Evolutionary conservation across 192 early-diverging fungal species (phyloP).

Genomic region (Backusella luteola): DNA sequence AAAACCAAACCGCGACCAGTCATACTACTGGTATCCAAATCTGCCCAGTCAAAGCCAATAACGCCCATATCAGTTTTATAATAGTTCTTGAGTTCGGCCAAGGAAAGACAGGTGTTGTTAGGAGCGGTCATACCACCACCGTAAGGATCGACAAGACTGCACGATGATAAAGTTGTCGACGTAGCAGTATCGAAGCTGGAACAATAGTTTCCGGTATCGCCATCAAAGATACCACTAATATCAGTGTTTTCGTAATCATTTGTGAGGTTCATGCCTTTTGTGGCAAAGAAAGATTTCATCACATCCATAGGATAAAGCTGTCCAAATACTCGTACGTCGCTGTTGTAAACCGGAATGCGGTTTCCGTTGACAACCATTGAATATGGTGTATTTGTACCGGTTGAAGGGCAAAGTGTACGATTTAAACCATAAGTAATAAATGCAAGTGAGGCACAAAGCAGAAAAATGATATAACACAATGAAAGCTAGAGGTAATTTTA

Average conservation of each 20-base stretch:
- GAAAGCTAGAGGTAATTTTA: slow-evolving; percentile 22
- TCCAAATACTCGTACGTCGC: slow-evolving; percentile 34
- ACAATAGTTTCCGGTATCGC: slow-evolving; percentile 22
- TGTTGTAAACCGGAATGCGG: slow-evolving; percentile 14
- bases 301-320: slow-evolving; percentile 25
- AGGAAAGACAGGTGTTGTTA: slow-evolving; percentile 25
- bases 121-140: slow-evolving; percentile 20
- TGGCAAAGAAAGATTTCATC: slow-evolving; percentile 23
- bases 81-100: slow-evolving; percentile 9
- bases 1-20: slow-evolving; percentile 16
- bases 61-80: background rate
- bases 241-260: slow-evolving; percentile 34
- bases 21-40: slow-evolving; percentile 19
- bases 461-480: slow-evolving; percentile 35
- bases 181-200: background rate
- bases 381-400: slow-evolving; percentile 15
- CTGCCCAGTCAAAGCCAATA: slow-evolving; percentile 35
- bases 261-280: slow-evolving; percentile 19
- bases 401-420: slow-evolving; percentile 31
- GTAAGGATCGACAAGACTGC: slow-evolving; percentile 23
- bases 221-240: slow-evolving; percentile 35
- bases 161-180: background rate
- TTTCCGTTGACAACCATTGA: slow-evolving; percentile 16
- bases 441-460: slow-evolving; percentile 35
- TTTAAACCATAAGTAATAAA: slow-evolving; percentile 48